Base-by-base conservation (phyloP, 768 basidiomycete genomes). In the Gloeopeniophorella convolvens region DNA sequence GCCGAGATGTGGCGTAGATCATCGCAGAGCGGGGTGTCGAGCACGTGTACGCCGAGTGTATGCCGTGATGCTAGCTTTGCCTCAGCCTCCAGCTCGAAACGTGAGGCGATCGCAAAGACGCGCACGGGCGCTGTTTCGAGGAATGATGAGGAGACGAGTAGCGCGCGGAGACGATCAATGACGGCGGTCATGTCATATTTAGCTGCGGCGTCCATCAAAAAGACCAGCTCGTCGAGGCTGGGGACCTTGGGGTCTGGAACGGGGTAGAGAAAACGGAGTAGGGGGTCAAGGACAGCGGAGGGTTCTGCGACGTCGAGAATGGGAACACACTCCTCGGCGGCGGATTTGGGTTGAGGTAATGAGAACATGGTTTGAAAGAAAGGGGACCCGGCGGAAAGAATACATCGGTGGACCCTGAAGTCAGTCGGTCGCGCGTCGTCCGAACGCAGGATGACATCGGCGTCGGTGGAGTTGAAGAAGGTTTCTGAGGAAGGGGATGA, bases 321-420 rank as follows among this genome's bases (percentile, higher is more conserved):
- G 9, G 79, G 78, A 21, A 65, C 61, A 13, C 56, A 52, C 15
- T 60, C 59, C 33, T 65, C 56, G 30, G 36, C 27, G 20, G 62
- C 58, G 27, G 54, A 35, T n/a, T 51, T 42, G 8, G 72, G 66
- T 55, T 85, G 83, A 4, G 85, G 82, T 15, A 86, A 67, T 18
- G 76, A 63, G 60, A 88, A 82, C 80, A 86, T 79, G 48, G 82
- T 76, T 44, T 65, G 62, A 65, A 87, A 89, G 66, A 87, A 82
- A 2, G 79, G 72, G 5, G 85, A 87, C 1, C 82, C 80, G 4
- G 72, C 69, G 10, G 76, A 67, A 41, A 89, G 75, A 53, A 88
- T 74, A 62, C 73, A 76, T 52, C 72, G 71, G 65, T 85, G 85
- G 27, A 80, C 76, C 34, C 68, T 73, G 60, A 86, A 85, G 57